Evolutionary conservation across 2,329 filamentous ascomycete genomes (phyloP).

Genomic region (Verruconis gallopava): DNA sequence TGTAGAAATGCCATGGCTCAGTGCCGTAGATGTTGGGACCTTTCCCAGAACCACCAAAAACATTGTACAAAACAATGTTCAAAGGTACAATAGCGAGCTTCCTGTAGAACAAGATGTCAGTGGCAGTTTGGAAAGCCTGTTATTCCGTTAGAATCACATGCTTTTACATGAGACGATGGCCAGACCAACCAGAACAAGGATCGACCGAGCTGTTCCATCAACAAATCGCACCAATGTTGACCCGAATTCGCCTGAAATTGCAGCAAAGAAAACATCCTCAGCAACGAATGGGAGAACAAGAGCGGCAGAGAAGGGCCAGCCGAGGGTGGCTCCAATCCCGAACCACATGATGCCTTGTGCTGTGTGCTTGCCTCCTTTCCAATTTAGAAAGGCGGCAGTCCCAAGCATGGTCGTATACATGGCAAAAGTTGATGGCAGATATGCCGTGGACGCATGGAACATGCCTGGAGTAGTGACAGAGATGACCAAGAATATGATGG

Average conservation of each 20-base stretch:
- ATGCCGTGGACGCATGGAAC: conserved; percentile 81
- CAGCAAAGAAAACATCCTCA: conserved; percentile 55
- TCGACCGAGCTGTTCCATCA: conserved; percentile 52
- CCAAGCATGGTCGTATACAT: conserved; percentile 91
- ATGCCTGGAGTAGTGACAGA: conserved; percentile 75
- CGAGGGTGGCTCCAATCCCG: conserved; percentile 68
- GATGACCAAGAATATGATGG: conserved; percentile 68
- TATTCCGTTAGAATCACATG: neutral
- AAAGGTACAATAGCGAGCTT: conserved; percentile 65
- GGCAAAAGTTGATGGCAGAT: conserved; percentile 85
- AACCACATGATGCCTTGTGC: conserved; percentile 84
- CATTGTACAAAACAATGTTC: conserved; percentile 93
- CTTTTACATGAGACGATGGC: neutral
- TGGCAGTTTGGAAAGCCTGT: conserved; percentile 48
- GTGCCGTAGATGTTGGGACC: conserved; percentile 91
- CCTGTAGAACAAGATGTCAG: conserved; percentile 79
- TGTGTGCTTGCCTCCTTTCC: conserved; percentile 62
- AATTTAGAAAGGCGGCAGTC: conserved; percentile 80
- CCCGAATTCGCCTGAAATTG: conserved; percentile 42
- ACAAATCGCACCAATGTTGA: conserved; percentile 48
- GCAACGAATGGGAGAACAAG: conserved; percentile 67
- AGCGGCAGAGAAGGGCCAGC: conserved; percentile 88
- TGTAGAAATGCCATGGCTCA: conserved; percentile 94
- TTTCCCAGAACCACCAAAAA: conserved; percentile 64
- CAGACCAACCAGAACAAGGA: conserved; percentile 54